Evolutionary conservation across 352 stramenopile genomes (phyloP).

Genomic region (Aphanomyces astaci): DNA sequence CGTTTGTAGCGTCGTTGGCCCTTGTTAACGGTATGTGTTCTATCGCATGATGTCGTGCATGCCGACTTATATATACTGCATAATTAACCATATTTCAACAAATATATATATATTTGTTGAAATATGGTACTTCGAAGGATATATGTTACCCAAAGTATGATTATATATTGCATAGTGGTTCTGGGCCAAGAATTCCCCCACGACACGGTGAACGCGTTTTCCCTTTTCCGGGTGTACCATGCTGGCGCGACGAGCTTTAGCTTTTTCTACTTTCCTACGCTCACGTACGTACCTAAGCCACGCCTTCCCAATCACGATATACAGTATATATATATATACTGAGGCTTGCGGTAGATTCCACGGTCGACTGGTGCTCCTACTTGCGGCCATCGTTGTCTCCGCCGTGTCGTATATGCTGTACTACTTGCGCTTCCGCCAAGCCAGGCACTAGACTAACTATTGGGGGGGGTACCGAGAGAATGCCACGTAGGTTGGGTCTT

Average conservation of each 20-base stretch:
- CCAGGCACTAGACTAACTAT: background rate
- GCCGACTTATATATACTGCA: too few relatives aligned
- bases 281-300: too few relatives aligned
- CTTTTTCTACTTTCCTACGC: background rate
- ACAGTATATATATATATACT: background rate
- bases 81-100: too few relatives aligned
- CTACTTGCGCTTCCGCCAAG: background rate
- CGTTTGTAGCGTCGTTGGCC: slow-evolving; percentile 7
- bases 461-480: slow-evolving; percentile 27
- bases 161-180: too few relatives aligned
- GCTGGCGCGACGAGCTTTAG: slow-evolving; percentile 7
- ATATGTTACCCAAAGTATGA: too few relatives aligned
- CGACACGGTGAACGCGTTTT: slow-evolving; percentile 15
- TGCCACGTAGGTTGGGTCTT: slow-evolving; percentile 58
- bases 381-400: background rate
- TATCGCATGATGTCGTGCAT: background rate
- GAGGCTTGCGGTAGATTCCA: slow-evolving; percentile 16
- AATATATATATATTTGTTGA: too few relatives aligned
- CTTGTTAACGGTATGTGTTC: slow-evolving; percentile 7
- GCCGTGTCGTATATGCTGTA: background rate
- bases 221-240: slow-evolving; percentile 15
- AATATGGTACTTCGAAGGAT: too few relatives aligned
- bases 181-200: slow-evolving; percentile 10
- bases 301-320: background rate
- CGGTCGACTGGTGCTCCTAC: background rate